Evolutionary conservation across 257 asterid species (phyloP), one percentile per base, ranked within the genome.

Genomic region (Nicotiana undulata): DNA sequence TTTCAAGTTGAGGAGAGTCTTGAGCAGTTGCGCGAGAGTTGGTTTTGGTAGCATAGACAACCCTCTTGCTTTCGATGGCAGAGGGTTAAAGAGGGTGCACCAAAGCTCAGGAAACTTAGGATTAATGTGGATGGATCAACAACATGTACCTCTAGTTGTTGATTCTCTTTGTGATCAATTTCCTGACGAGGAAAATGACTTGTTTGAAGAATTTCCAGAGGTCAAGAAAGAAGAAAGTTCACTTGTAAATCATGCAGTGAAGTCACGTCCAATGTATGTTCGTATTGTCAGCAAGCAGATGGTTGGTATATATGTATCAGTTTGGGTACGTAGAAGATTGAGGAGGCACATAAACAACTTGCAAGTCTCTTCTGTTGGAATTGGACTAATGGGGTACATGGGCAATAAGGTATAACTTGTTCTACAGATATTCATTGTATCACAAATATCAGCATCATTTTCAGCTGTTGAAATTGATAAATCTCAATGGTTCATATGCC

Each of bases 321-420:
- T 95, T 31, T 95, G 99, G 99, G 97, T 93, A 11, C 89, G 89
- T 3, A 85, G 90, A 86, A 88, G 90, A 84, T 82, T 95, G 85
- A 89, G 99, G 88, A 89, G 96, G 37, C 99, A 93, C 78, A 81
- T 95, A 80, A 93, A 95, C 89, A 87, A 95, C 88, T 82, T 95
- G 86, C 88, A 87, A 91, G 99, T 95, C 16, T 93, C 98, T 66
- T 94, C 97, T 15, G 99, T 95, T 22, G 99, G 99, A 79, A 90
- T 91, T 67, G 99, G 99, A 82, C 93, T 95, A 29, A 95, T 95
- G 99, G 98, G 99, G 34, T 95, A 95, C 88, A 89, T 95, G 94
- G 99, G 99, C 13, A 95, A 95, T 84, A 95, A 95, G 98, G 98
- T 93, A 85, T 10, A 22, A 18, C 61, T 83, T 79, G 52, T 20